Base-by-base conservation (phyloP, 2,329 filamentous ascomycete species). In the Talaromyces sp. region DNA sequence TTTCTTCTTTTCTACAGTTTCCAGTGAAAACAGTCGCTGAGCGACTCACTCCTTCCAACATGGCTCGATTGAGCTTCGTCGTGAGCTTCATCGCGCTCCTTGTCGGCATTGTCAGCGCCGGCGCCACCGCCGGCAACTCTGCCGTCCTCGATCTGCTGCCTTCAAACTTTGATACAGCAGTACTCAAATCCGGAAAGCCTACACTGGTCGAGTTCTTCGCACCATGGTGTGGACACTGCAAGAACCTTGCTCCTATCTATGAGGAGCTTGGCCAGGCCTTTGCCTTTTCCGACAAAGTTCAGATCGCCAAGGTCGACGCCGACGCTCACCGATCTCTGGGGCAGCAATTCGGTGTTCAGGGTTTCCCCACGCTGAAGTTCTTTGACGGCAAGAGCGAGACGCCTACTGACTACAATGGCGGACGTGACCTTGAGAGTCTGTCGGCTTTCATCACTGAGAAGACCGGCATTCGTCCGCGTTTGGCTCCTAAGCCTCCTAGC, bases 141-240 rank as follows among this genome's bases (percentile, higher is more conserved):
- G 89, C 90, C 60, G 95, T 99, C 65, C 82, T 96, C 69, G 93
- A 98, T 76, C 88, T 99, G 63, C 87, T 89, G 62, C 92, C 93
- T 59, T 81, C 82, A 70, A 99, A 97, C 82, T 99, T 99, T 76
- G 93, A 98, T 81, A 80, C 88, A 54, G 83, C 96, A 59, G 91
- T 96, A 65, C 83, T 96, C 63, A 86, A 96, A 75, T 93, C 90
- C 52, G 92, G 92, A 77, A 98, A 96, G 82, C 93, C 95, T 50
- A 93, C 95, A 0, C 87, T 99, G 27, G 92, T 98, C 69, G 93
- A 98, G 77, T 99, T 99, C 85, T 98, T 96, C 73, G 95, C 95
- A 35, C 93, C 93, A 26, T 99, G 95, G 95, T 99, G 95, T 73
- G 96, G 95, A 32, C 95, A 99, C 84, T 99, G 95, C 91, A 98